Evolutionary conservation across 148 eudicot genomes (phyloP).

Genomic region (Amaranthus palmeri): DNA sequence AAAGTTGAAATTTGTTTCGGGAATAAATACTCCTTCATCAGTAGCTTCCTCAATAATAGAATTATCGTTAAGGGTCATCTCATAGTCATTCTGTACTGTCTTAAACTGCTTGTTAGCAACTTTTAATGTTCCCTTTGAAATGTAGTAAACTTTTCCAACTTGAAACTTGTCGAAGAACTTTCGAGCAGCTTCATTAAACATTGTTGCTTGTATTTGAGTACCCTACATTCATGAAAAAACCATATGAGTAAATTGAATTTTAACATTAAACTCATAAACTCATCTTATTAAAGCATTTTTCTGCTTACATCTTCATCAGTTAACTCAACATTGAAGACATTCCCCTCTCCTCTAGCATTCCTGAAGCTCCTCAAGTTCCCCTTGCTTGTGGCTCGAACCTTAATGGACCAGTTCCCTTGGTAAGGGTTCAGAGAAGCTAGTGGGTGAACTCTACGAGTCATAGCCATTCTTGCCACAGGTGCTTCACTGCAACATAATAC

Average conservation of each 20-base stretch:
- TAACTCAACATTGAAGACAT: conserved; percentile 90
- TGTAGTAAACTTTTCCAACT: conserved; percentile 85
- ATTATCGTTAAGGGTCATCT: conserved; percentile 84
- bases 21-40: conserved; percentile 63
- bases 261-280: not conserved
- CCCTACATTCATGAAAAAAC: conserved; percentile 46
- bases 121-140: conserved; percentile 77
- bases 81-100: conserved; percentile 89
- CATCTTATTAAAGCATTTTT: not conserved
- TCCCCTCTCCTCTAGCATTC: conserved; percentile 90
- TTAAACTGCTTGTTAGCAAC: conserved; percentile 94
- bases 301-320: conserved; percentile 93
- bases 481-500: conserved; percentile 52
- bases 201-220: conserved; percentile 96
- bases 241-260: not conserved
- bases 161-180: conserved; percentile 82
- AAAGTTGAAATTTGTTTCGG: conserved; percentile 80
- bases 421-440: conserved; percentile 92
- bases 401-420: conserved; percentile 94
- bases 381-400: conserved; percentile 84
- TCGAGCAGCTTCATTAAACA: conserved; percentile 95
- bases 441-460: conserved; percentile 82
- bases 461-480: conserved; percentile 85
- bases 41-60: conserved; percentile 78
- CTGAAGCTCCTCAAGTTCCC: conserved; percentile 66